A percentile compares a stretch with the other conserved stretches of the same genome.
phyloP scores from a whole-genome alignment of 2,329 filamentous ascomycete species.

The Helminthosporium solani region DNA sequence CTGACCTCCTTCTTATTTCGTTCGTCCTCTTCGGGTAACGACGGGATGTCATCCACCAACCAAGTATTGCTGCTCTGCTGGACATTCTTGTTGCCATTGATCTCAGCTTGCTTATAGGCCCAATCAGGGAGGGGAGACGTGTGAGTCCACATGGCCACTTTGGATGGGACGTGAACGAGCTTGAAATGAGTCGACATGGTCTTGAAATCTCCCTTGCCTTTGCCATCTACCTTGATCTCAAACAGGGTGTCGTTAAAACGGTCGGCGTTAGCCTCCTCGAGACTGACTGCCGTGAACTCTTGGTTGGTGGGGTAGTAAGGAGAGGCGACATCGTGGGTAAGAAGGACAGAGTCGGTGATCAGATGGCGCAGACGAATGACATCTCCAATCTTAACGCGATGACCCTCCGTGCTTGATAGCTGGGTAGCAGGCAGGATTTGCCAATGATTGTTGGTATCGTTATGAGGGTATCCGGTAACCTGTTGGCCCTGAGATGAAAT shows the following conservation, averaged over 20 bases:
- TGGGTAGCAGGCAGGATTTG: constrained; percentile 72
- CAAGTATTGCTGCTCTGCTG: constrained; percentile 88
- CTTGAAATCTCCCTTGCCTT: constrained; percentile 79
- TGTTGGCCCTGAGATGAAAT: constrained; percentile 97
- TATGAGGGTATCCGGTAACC: constrained; percentile 95
- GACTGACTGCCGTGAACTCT: constrained; percentile 83
- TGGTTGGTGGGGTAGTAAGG: constrained; percentile 97
- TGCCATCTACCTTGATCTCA: constrained; percentile 87
- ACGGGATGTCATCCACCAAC: constrained; percentile 90
- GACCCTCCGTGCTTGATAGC: constrained; percentile 55
- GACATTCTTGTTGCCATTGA: constrained; percentile 98
- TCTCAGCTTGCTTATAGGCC: constrained; percentile 96
- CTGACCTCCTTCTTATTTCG: constrained; percentile 75
- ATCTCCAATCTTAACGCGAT: constrained; percentile 77
- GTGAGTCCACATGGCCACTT: constrained; percentile 99
- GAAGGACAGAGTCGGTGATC: constrained; percentile 78
- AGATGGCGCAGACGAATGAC: constrained; percentile 83
- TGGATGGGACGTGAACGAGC: constrained; percentile 88
- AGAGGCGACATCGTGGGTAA: constrained; percentile 96
- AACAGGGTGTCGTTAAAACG: constrained; percentile 90
- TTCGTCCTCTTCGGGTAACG: constrained; percentile 67
- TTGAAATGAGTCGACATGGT: constrained; percentile 93
- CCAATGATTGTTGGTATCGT: constrained; percentile 99
- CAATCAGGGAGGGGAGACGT: constrained; percentile 93
- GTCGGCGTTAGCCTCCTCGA: constrained; percentile 69